A percentile compares a stretch with the other conserved stretches of the same genome.
These are phyloP conservation scores for Ustilago tritici DNA, from an alignment of 1,284 basidiomycete genomes.

Conservation along the genomic window DNA sequence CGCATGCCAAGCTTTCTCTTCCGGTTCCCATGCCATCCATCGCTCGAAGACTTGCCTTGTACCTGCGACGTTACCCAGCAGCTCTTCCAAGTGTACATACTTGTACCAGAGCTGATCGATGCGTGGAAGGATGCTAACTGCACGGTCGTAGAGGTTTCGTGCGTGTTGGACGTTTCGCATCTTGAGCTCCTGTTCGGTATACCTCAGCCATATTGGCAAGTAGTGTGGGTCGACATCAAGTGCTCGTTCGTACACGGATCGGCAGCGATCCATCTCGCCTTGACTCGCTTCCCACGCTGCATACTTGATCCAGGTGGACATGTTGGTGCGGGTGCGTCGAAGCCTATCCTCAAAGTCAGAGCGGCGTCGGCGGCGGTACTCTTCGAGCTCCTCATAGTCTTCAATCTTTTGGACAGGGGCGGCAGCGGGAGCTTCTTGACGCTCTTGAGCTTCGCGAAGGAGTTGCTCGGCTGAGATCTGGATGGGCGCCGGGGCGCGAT, in stretches of 20 bases:
- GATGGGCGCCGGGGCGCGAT: slow-evolving; percentile 89
- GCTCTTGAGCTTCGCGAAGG: slow-evolving; percentile 94
- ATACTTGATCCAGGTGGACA: slow-evolving; percentile 74
- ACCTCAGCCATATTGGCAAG: slow-evolving; percentile 91
- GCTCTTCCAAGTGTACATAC: slow-evolving; percentile 97
- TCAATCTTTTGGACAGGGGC: slow-evolving; percentile 75
- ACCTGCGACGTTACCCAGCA: slow-evolving; percentile 93
- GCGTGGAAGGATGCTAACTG: slow-evolving; percentile 92
- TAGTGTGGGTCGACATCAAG: slow-evolving; percentile 92
- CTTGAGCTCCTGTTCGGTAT: slow-evolving; percentile 98
- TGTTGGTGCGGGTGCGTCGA: slow-evolving; percentile 83
- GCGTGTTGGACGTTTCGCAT: slow-evolving; percentile 96
- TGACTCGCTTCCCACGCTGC: slow-evolving; percentile 87
- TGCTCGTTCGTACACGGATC: slow-evolving; percentile 95
- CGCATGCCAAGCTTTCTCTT: slow-evolving; percentile 98
- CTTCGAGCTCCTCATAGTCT: slow-evolving; percentile 95
- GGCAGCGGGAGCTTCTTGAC: slow-evolving; percentile 89
- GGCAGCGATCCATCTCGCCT: slow-evolving; percentile 78
- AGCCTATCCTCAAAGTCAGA: slow-evolving; percentile 98
- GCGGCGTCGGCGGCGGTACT: slow-evolving; percentile 92
- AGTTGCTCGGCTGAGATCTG: slow-evolving; percentile 99
- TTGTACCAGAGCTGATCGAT: slow-evolving; percentile 93
- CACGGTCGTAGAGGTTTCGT: slow-evolving; percentile 95
- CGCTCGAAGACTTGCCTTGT: slow-evolving; percentile 97
- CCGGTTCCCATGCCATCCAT: slow-evolving; percentile 99